Conservation (phyloP, 805 yeast genomes). For the Phaffomyces antillensis region DNA sequence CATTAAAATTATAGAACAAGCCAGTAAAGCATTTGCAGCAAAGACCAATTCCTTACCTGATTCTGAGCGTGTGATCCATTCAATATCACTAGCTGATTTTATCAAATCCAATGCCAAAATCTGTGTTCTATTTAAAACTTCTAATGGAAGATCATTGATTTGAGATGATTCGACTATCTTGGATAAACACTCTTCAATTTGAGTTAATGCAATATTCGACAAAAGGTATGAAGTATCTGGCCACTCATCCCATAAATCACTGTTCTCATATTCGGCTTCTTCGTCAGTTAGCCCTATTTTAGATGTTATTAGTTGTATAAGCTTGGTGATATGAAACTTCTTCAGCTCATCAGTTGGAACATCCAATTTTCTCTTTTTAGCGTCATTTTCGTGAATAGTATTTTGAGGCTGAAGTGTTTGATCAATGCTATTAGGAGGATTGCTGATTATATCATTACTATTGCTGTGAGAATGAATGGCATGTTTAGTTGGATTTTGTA, state of each 20-base stretch:
- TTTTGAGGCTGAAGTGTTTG: background rate
- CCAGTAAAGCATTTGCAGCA: constrained; percentile 10
- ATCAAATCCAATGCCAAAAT: constrained; percentile 25
- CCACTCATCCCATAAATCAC: constrained; percentile 22
- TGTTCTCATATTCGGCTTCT: constrained; percentile 18
- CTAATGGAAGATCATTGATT: constrained; percentile 15
- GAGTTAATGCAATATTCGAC: constrained; percentile 12
- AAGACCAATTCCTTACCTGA: background rate
- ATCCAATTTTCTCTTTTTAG: constrained; percentile 16
- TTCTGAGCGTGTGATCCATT: constrained; percentile 9
- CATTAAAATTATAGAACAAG: constrained; percentile 28
- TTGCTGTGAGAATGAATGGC: too few relatives aligned
- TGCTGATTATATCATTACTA: background rate
- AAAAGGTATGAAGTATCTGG: constrained; percentile 16
- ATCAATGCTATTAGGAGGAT: too few relatives aligned
- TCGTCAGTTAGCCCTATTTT: constrained; percentile 22
- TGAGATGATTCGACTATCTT: constrained; percentile 13
- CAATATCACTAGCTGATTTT: constrained; percentile 16
- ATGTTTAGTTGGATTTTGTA: too few relatives aligned
- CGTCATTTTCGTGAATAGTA: background rate
- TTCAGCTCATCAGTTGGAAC: constrained; percentile 12
- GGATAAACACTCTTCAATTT: constrained; percentile 18
- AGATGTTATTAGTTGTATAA: constrained; percentile 7
- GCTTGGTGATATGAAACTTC: constrained; percentile 3
- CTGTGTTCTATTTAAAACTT: constrained; percentile 27